Percentiles rank a stretch among this genome's conserved stretches.
Evolutionary conservation across 306 rosid genomes (phyloP).

Genomic region (Sesbania bispinosa): DNA sequence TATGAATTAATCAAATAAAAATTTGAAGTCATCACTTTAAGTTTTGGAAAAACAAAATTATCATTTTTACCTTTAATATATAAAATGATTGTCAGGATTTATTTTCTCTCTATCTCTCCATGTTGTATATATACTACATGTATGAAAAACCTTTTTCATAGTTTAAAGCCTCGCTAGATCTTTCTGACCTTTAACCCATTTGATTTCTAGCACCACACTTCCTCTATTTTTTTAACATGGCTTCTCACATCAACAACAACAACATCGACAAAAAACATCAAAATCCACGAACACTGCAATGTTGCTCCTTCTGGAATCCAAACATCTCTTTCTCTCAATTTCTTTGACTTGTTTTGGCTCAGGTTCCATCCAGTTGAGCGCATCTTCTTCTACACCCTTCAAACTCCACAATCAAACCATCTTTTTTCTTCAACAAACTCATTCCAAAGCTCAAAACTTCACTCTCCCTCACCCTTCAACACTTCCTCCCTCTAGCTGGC

Average conservation of each 20-base stretch:
- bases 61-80: too few species aligned
- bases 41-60: too few species aligned
- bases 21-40: too few species aligned
- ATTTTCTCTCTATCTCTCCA: too few species aligned
- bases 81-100: too few species aligned
- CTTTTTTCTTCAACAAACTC: conserved; percentile 9
- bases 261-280: not conserved
- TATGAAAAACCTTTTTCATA: too few species aligned
- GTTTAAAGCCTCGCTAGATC: too few species aligned
- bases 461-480: conserved; percentile 55
- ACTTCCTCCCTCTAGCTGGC: conserved; percentile 51
- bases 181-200: too few species aligned
- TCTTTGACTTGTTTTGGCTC: conserved; percentile 45
- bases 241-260: not conserved
- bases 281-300: not conserved
- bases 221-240: conserved; percentile 11
- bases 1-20: too few species aligned
- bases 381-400: conserved; percentile 32
- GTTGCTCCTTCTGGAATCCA: conserved; percentile 10
- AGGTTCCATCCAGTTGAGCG: too few species aligned
- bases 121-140: too few species aligned
- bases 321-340: conserved; percentile 32
- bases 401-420: conserved; percentile 8
- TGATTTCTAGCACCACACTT: not conserved
- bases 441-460: conserved; percentile 50